Evolutionary conservation across 1,284 basidiomycete species (phyloP), one percentile per base, ranked within the genome.

Genomic region (Tilletia indica): DNA sequence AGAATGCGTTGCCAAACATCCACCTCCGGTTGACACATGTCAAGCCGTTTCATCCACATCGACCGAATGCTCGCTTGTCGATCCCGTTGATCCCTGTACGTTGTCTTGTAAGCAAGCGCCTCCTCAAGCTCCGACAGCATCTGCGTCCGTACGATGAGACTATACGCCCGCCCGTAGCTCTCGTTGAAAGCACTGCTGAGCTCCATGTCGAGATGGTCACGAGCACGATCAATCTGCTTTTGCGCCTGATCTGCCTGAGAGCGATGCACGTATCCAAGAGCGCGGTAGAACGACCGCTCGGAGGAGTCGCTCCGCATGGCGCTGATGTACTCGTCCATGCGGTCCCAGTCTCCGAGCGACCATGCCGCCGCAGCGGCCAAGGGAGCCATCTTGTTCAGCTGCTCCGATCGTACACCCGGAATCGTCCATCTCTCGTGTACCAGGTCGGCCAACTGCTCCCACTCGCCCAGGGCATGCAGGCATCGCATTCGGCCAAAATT

Each of bases 1-100:
- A 99, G 87, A 67, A 99, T 94, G 31, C 96, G 90, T 85, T 99
- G 97, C 97, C 97, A 99, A 3, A 97, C 94, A 85, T 99, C 97
- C 21, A 99, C 97, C 78, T 99, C 97, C 19, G 94, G 93, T 83
- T 99, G 95, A 85, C 96, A 98, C 2, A 95, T 97, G 86, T 94
- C 92, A 56, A 99, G 86, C 73, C 93, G 94, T 78, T 76, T 78
- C 73, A 76, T 74, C 73, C 72, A 77, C 14, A 81, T 83, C 9
- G 77, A 72, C 2, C 82, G 79, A 68, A 84, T 83, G 45, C 81
- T 82, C 6, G 80, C 81, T 68, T 83, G 82, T 34, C 94, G 90
- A 76, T 97, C 94, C 1, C 94, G 92, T 80, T 98, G 94, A 84
- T 99, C 82, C 58, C 78, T 77, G 73, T 79, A 83, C 68, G 85